Percentiles rank a stretch among this genome's conserved stretches.
These are phyloP conservation scores for Calonectria pauciramosa DNA, from an alignment of 2,329 filamentous ascomycete species.

Conservation along the genomic window DNA sequence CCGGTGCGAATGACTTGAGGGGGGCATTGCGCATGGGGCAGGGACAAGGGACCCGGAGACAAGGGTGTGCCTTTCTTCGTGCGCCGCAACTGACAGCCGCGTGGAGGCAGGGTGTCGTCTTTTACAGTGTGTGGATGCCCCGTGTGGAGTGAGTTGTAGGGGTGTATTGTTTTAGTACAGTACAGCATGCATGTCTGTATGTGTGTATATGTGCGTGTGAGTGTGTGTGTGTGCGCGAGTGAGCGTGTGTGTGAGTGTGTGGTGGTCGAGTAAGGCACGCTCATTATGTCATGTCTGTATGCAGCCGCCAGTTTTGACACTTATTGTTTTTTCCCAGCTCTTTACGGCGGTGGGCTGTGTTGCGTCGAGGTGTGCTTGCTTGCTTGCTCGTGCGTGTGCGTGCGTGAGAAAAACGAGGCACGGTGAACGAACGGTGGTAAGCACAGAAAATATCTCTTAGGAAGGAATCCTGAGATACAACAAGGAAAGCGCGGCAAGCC, in stretches of 20 bases:
- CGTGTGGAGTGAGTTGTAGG: slow-evolving; percentile 24
- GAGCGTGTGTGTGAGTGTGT: not conserved
- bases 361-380: not conserved
- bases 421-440: not conserved
- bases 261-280: not conserved
- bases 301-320: slow-evolving; percentile 6
- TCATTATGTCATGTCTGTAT: slow-evolving; percentile 10
- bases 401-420: not conserved
- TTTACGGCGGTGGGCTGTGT: slow-evolving; percentile 4
- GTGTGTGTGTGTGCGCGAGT: not conserved
- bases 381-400: not conserved
- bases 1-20: slow-evolving; percentile 28
- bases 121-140: slow-evolving; percentile 21
- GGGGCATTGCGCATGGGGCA: slow-evolving; percentile 46
- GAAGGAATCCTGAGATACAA: not conserved
- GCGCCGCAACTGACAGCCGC: slow-evolving; percentile 37
- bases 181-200: slow-evolving; percentile 3
- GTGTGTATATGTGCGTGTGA: slow-evolving; percentile 2
- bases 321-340: not conserved
- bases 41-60: slow-evolving; percentile 38
- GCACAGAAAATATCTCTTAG: slow-evolving; percentile 5
- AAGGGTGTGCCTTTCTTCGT: slow-evolving; percentile 33
- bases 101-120: slow-evolving; percentile 28
- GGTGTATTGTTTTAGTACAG: slow-evolving; percentile 12
- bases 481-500: not conserved